These are phyloP conservation scores for Tuber brumale DNA, from an alignment of 495 filamentous ascomycete species.

Conservation along the genomic window DNA sequence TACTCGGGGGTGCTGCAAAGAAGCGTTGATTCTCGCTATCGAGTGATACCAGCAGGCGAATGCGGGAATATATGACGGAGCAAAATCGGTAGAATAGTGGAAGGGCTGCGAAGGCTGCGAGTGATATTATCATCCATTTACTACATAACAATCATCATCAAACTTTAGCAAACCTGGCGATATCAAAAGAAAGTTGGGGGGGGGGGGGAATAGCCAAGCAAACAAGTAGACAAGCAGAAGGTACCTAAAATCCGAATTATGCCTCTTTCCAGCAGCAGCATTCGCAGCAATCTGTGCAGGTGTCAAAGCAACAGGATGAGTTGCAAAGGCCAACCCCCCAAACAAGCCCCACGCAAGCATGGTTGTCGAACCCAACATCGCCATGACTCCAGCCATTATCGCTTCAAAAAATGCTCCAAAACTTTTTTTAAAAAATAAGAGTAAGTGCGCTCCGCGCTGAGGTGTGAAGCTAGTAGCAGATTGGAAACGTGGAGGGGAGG, in stretches of 20 bases:
- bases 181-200: background rate
- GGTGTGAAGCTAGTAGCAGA: background rate
- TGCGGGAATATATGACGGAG: constrained; percentile 57
- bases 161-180: constrained; percentile 13
- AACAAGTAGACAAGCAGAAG: background rate
- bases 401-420: background rate
- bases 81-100: constrained; percentile 54
- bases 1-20: constrained; percentile 47
- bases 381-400: background rate
- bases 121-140: constrained; percentile 43
- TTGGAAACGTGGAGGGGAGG: background rate
- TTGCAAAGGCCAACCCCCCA: background rate
- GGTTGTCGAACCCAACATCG: background rate
- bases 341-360: background rate
- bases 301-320: background rate
- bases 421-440: background rate
- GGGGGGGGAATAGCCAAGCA: background rate
- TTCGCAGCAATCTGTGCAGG: background rate
- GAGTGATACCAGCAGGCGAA: constrained; percentile 67
- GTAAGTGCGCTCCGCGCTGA: constrained; percentile 10
- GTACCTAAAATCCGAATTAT: background rate
- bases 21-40: constrained; percentile 59
- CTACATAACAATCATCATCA: constrained; percentile 9
- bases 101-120: constrained; percentile 49
- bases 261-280: too few species aligned